These are phyloP conservation scores for Cladosporium sp. DNA, from an alignment of 2,329 filamentous ascomycete genomes.

Conservation along the genomic window DNA sequence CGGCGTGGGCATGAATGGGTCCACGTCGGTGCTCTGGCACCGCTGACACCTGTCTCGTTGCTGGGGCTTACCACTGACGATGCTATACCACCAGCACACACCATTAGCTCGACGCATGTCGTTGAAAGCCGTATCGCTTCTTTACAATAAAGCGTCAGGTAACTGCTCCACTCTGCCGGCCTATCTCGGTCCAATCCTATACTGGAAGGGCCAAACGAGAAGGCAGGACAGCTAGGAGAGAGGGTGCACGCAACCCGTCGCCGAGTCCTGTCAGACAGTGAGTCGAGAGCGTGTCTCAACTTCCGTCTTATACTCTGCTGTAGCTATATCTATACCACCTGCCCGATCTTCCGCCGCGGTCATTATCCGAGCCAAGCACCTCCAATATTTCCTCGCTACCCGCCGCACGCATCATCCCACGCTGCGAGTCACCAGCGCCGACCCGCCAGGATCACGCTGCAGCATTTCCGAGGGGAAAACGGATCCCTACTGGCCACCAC, in stretches of 20 bases:
- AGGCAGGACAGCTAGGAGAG: neutral
- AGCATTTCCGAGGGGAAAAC: slow-evolving; percentile 10
- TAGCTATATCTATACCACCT: slow-evolving; percentile 3
- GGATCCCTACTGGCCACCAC: slow-evolving; percentile 7
- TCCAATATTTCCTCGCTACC: slow-evolving; percentile 15
- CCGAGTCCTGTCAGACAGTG: neutral
- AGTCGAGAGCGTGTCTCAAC: neutral
- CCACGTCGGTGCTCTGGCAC: neutral
- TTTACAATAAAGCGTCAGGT: slow-evolving; percentile 6
- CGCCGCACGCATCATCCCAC: slow-evolving; percentile 21
- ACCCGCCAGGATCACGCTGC: slow-evolving; percentile 9
- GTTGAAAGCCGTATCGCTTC: neutral
- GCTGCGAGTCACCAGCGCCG: slow-evolving; percentile 24
- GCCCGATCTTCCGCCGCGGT: neutral
- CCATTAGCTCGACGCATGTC: neutral
- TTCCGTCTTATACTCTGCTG: neutral
- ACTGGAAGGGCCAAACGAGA: slow-evolving; percentile 1
- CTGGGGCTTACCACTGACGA: neutral
- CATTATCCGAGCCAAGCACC: slow-evolving; percentile 7
- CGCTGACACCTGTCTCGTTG: neutral
- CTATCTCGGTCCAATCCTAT: slow-evolving; percentile 13
- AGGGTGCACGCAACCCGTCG: neutral
- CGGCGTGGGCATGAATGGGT: neutral
- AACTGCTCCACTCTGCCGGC: slow-evolving; percentile 6
- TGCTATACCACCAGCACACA: neutral